Conservation (phyloP, 2,329 filamentous ascomycete species). For the Penicillium aurantiogriseum region DNA sequence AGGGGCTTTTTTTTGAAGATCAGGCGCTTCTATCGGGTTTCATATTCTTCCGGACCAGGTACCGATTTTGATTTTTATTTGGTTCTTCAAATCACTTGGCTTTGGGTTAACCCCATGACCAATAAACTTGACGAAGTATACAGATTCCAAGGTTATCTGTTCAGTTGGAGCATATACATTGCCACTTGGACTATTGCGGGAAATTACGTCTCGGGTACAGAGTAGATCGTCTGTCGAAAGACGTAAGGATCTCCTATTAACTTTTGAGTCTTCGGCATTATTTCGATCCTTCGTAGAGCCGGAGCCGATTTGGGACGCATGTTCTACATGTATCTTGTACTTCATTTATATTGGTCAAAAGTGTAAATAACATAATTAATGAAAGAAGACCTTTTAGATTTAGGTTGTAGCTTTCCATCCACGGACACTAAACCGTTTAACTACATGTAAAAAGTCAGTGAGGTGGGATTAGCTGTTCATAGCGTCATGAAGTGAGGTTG, state of each 20-base stretch:
- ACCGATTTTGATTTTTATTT: background rate
- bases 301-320: background rate
- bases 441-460: background rate
- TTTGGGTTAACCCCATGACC: background rate
- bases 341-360: background rate
- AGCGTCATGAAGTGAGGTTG: constrained; percentile 6
- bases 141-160: background rate
- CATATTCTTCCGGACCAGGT: constrained; percentile 3
- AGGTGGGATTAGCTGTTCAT: background rate
- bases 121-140: background rate
- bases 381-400: background rate
- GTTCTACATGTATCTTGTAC: background rate
- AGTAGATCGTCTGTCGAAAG: background rate
- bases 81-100: background rate
- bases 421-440: background rate
- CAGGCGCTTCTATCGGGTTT: constrained; percentile 4
- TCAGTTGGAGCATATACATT: background rate
- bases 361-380: background rate
- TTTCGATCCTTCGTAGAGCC: background rate
- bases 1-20: background rate
- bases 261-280: background rate
- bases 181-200: background rate
- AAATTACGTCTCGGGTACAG: background rate
- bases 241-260: background rate
- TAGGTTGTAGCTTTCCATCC: background rate